These are phyloP conservation scores for Warburgia ugandensis DNA, from an alignment of 164 flowering plant species.

Conservation along the genomic window DNA sequence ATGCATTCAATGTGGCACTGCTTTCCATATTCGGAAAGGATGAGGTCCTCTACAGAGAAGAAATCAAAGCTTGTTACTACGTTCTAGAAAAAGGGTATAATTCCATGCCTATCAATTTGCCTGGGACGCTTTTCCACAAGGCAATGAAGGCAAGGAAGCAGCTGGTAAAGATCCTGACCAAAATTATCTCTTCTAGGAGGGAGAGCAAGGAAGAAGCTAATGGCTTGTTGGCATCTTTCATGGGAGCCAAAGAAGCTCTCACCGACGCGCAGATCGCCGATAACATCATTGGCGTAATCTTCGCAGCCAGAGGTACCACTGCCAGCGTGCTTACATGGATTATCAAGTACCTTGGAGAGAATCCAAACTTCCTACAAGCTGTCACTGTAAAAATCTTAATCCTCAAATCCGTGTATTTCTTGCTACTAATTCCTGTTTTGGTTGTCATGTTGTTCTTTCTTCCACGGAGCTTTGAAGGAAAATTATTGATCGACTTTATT, in stretches of 20 bases:
- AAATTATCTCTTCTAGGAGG: conserved; percentile 59
- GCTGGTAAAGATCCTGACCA: conserved; percentile 61
- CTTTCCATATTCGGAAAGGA: conserved; percentile 81
- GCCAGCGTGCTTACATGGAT: conserved; percentile 94
- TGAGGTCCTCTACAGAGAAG: conserved; percentile 55
- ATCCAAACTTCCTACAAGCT: conserved; percentile 66
- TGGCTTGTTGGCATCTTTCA: conserved; percentile 82
- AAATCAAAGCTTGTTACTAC: conserved; percentile 76
- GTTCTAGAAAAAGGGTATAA: conserved; percentile 89
- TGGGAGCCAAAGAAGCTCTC: conserved; percentile 67
- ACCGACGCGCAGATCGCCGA: conserved; percentile 88
- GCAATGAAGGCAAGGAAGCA: conserved; percentile 88
- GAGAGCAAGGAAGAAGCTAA: conserved; percentile 27
- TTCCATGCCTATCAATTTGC: conserved; percentile 91
- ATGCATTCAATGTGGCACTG: conserved; percentile 81
- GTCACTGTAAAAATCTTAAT: conserved; percentile 54
- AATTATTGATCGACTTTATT: no score
- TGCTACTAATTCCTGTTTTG: background rate
- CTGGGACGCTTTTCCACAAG: conserved; percentile 86
- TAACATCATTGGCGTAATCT: conserved; percentile 91
- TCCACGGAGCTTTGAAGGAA: no score
- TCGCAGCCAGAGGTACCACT: conserved; percentile 97
- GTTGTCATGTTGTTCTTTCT: no score
- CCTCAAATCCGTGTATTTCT: background rate
- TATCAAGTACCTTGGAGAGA: conserved; percentile 81